A percentile compares a stretch with the other conserved stretches of the same genome.
Evolutionary conservation across 345 rosid species (phyloP).

Genomic region (Euphorbia pulcherrima): DNA sequence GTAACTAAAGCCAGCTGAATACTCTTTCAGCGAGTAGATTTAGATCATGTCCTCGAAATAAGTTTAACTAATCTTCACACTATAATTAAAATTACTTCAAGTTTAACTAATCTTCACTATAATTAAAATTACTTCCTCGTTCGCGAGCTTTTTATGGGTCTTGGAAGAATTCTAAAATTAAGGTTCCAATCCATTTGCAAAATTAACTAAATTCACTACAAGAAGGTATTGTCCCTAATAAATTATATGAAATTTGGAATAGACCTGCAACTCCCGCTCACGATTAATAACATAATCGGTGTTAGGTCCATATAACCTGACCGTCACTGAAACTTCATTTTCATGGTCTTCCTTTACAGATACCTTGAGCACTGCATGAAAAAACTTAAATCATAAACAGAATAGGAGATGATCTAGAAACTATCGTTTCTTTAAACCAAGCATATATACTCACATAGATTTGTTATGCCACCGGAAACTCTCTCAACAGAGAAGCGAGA

Average conservation of each 20-base stretch:
- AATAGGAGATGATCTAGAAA: neutral
- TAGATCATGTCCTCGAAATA: neutral
- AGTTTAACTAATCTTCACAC: neutral
- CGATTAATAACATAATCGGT: slow-evolving; percentile 86
- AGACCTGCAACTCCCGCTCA: slow-evolving; percentile 67
- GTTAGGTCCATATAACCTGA: slow-evolving; percentile 88
- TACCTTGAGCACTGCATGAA: slow-evolving; percentile 69
- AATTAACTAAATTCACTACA: neutral
- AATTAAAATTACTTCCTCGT: neutral
- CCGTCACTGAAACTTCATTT: slow-evolving; percentile 50
- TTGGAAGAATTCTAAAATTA: neutral
- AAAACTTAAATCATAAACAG: neutral
- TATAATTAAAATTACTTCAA: neutral
- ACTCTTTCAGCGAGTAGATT: neutral
- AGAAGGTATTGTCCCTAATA: neutral
- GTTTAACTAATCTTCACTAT: neutral
- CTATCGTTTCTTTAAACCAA: neutral
- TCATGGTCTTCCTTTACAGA: slow-evolving; percentile 63
- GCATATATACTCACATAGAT: slow-evolving; percentile 57
- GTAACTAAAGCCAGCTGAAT: neutral
- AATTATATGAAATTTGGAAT: neutral
- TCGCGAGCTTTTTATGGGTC: neutral
- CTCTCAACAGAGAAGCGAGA: slow-evolving; percentile 64
- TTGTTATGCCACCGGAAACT: slow-evolving; percentile 93
- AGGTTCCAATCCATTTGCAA: neutral